These are phyloP conservation scores for Bacidia rubella DNA, from an alignment of 495 filamentous ascomycete genomes.

Conservation along the genomic window DNA sequence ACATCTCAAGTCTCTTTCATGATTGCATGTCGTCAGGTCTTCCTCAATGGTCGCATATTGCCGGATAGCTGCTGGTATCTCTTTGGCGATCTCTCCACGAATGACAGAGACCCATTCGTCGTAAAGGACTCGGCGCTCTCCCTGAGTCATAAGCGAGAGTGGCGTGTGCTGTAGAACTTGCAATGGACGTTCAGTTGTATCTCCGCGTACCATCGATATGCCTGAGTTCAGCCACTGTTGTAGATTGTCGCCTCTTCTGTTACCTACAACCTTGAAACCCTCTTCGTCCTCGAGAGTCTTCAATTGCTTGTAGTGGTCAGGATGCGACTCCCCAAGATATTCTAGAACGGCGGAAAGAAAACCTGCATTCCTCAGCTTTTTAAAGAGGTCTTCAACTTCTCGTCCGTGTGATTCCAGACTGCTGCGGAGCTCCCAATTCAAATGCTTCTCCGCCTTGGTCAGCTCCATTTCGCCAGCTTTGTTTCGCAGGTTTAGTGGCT, in stretches of 20 bases:
- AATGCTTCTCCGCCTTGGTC: conserved; percentile 12
- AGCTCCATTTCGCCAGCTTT: conserved; percentile 9
- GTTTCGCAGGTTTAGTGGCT: conserved; percentile 17
- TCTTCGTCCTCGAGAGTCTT: conserved; percentile 17
- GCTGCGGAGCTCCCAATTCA: not conserved
- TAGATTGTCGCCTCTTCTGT: not conserved
- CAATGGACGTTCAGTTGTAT: not conserved
- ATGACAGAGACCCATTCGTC: conserved; percentile 35
- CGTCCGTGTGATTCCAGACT: conserved; percentile 7
- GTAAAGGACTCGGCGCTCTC: conserved; percentile 19
- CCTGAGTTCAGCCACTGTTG: not conserved
- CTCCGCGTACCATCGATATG: not conserved
- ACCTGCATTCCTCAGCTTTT: conserved; percentile 7
- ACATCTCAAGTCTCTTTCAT: conserved; percentile 26
- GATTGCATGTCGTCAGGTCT: conserved; percentile 14
- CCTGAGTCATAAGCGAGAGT: conserved; percentile 11
- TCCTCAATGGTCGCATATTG: conserved; percentile 18
- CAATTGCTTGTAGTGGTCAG: conserved; percentile 10
- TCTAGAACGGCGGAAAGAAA: not conserved
- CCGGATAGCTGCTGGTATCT: conserved; percentile 28
- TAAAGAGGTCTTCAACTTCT: not conserved
- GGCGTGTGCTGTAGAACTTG: conserved; percentile 11
- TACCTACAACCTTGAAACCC: conserved; percentile 16
- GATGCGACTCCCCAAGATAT: not conserved
- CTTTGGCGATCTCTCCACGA: conserved; percentile 20